Evolutionary conservation across 2,329 filamentous ascomycete species (phyloP).

Genomic region (Aspergillus sp.): DNA sequence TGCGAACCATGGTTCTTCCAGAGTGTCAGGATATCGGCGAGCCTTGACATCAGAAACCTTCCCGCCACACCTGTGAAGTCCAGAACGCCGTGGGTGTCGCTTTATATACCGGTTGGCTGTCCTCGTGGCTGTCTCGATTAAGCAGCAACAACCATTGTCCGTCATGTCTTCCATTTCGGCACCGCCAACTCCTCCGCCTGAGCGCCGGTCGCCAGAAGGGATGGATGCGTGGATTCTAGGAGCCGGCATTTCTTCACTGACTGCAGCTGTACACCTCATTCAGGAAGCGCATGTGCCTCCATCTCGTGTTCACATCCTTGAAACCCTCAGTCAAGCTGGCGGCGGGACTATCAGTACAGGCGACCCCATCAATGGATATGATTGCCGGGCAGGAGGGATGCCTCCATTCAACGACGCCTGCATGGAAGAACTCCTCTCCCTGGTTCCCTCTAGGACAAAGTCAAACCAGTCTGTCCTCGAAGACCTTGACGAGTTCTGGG

Average conservation of each 20-base stretch:
- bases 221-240: conserved; percentile 40
- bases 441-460: conserved; percentile 30
- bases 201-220: conserved; percentile 27
- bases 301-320: conserved; percentile 38
- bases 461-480: conserved; percentile 19
- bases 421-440: conserved; percentile 36
- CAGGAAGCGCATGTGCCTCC: conserved; percentile 38
- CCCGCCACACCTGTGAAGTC: background rate
- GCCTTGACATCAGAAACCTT: conserved; percentile 4
- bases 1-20: background rate
- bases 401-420: conserved; percentile 38
- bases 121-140: background rate
- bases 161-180: background rate
- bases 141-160: no score
- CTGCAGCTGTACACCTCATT: conserved; percentile 40
- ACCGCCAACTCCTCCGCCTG: background rate
- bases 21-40: background rate
- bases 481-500: conserved; percentile 20
- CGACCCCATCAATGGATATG: conserved; percentile 36
- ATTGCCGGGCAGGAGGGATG: conserved; percentile 39
- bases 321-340: conserved; percentile 33
- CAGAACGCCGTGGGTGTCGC: background rate
- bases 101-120: background rate
- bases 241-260: conserved; percentile 38
- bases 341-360: conserved; percentile 33